These are phyloP conservation scores for Candida morakotiae DNA, from an alignment of 805 yeast genomes.

Conservation along the genomic window DNA sequence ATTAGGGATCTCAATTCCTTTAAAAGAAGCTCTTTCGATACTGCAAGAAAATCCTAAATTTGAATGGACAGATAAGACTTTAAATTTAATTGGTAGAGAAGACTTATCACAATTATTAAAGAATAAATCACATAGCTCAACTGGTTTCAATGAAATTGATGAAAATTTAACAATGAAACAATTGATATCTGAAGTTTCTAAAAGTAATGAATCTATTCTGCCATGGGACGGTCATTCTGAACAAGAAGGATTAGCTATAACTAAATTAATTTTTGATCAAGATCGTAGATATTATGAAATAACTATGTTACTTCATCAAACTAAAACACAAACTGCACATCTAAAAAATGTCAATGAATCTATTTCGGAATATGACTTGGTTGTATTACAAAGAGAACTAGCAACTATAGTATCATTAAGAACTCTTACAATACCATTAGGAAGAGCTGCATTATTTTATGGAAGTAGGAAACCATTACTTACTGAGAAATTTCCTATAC, in stretches of 20 bases:
- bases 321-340: slow-evolving; percentile 55
- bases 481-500: slow-evolving; percentile 81
- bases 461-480: slow-evolving; percentile 71
- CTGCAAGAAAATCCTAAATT: slow-evolving; percentile 52
- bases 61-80: slow-evolving; percentile 42
- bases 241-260: slow-evolving; percentile 62
- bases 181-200: slow-evolving; percentile 32
- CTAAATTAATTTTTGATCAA: slow-evolving; percentile 65
- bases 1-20: slow-evolving; percentile 62
- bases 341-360: slow-evolving; percentile 27
- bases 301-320: slow-evolving; percentile 65
- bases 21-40: slow-evolving; percentile 54
- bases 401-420: slow-evolving; percentile 63
- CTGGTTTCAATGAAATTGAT: background rate
- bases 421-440: slow-evolving; percentile 72
- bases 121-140: background rate
- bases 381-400: slow-evolving; percentile 51
- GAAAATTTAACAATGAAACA: slow-evolving; percentile 35
- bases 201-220: slow-evolving; percentile 38
- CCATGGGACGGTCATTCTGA: slow-evolving; percentile 74
- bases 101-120: slow-evolving; percentile 44
- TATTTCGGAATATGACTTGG: slow-evolving; percentile 52
- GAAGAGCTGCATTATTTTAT: slow-evolving; percentile 70
- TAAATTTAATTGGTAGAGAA: slow-evolving; percentile 62
- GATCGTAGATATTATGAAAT: slow-evolving; percentile 82